Percentiles rank a stretch among this genome's conserved stretches.
Conservation (phyloP, 2,329 filamentous ascomycete genomes). For the Basipetospora chlamydospora region DNA sequence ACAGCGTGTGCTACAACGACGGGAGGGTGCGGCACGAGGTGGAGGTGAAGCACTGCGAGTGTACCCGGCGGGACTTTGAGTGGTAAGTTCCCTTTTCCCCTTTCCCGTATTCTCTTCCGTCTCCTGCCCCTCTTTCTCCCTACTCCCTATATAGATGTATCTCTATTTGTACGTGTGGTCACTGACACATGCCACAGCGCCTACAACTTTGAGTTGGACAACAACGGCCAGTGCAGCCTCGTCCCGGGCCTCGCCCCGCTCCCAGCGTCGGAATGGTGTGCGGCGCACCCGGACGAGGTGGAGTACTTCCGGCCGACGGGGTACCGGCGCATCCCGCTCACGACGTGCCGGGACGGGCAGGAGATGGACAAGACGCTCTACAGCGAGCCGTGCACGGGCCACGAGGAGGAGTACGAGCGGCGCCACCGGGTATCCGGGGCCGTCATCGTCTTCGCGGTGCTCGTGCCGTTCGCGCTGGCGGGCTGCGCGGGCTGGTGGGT, state of each 20-base stretch:
- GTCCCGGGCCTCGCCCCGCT: conserved; percentile 57
- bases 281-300: conserved; percentile 47
- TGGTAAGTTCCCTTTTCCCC: conserved; percentile 45
- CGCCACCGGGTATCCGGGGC: conserved; percentile 57
- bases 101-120: conserved; percentile 10
- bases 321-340: conserved; percentile 79
- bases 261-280: conserved; percentile 34
- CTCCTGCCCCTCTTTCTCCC: conserved; percentile 8
- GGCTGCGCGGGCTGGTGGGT: conserved; percentile 68
- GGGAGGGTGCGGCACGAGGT: conserved; percentile 57
- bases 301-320: conserved; percentile 78
- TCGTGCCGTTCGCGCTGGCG: conserved; percentile 60
- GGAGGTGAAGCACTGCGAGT: conserved; percentile 65
- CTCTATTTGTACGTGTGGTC: neutral
- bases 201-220: conserved; percentile 79
- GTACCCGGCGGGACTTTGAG: conserved; percentile 77
- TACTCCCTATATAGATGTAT: neutral
- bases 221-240: conserved; percentile 61
- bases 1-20: conserved; percentile 68
- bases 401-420: conserved; percentile 66
- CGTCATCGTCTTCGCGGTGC: conserved; percentile 72
- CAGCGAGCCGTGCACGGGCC: conserved; percentile 50
- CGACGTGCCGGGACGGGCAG: conserved; percentile 65
- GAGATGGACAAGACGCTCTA: conserved; percentile 55
- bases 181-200: conserved; percentile 52